Conservation (phyloP, 768 basidiomycete species). For the Filobasidium wieringae region DNA sequence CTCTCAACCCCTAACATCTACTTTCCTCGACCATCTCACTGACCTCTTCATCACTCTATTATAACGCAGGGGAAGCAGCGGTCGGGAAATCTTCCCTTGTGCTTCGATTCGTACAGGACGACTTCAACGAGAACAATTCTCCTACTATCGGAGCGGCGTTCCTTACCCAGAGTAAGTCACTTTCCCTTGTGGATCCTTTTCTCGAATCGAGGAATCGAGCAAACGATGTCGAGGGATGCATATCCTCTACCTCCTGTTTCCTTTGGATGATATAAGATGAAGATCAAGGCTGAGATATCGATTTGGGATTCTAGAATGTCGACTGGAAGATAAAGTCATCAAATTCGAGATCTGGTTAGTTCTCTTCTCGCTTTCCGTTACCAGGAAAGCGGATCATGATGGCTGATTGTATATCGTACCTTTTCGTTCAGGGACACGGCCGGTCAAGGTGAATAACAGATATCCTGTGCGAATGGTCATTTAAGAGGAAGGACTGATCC, state of each 20-base stretch:
- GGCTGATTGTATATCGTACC: neutral
- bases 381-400: neutral
- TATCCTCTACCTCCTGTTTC: too few relatives aligned
- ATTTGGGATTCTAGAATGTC: slow-evolving; percentile 24
- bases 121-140: slow-evolving; percentile 97
- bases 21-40: neutral
- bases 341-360: slow-evolving; percentile 69
- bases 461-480: neutral
- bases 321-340: slow-evolving; percentile 55
- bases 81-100: slow-evolving; percentile 99
- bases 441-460: slow-evolving; percentile 29
- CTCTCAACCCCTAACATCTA: neutral
- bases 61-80: slow-evolving; percentile 73
- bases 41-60: neutral
- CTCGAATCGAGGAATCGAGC: neutral
- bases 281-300: neutral
- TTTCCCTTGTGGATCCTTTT: neutral
- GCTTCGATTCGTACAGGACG: slow-evolving; percentile 91
- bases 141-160: slow-evolving; percentile 97
- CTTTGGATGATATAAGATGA: too few relatives aligned
- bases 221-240: too few relatives aligned
- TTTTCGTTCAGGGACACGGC: slow-evolving; percentile 37
- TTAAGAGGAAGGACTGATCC: neutral
- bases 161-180: slow-evolving; percentile 33
- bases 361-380: neutral